Percentiles rank a stretch among this genome's conserved stretches.
phyloP scores from a whole-genome alignment of 768 basidiomycete species.

The Punctularia strigosozonata region DNA sequence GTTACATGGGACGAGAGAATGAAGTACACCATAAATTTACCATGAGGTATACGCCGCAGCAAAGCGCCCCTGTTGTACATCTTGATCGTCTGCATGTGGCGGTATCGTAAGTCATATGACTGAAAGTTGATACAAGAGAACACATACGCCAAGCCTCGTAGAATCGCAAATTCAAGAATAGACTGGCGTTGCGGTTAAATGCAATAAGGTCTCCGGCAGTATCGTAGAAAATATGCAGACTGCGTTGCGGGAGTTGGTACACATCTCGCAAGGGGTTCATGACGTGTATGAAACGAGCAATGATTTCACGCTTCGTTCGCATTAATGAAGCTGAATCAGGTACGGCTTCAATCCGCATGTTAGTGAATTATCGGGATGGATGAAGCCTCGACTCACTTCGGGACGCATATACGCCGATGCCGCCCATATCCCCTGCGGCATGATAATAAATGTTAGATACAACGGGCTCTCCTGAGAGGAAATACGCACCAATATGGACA shows the following conservation, averaged over 20 bases:
- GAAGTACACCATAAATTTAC: conserved; percentile 23
- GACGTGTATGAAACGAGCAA: conserved; percentile 66
- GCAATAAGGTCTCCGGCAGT: conserved; percentile 72
- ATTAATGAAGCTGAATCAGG: conserved; percentile 24
- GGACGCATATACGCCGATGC: conserved; percentile 50
- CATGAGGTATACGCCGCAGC: conserved; percentile 72
- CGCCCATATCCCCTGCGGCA: conserved; percentile 42
- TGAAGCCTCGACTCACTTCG: conserved; percentile 35
- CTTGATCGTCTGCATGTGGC: conserved; percentile 46
- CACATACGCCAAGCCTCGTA: conserved; percentile 82
- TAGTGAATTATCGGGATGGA: background rate
- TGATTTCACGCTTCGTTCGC: conserved; percentile 35
- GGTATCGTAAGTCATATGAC: too few relatives aligned
- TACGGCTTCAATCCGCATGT: background rate
- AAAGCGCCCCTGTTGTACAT: conserved; percentile 41
- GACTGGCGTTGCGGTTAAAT: conserved; percentile 81
- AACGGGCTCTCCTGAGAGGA: background rate
- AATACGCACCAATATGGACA: conserved; percentile 40
- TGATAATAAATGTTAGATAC: conserved; percentile 3
- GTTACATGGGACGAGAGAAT: background rate
- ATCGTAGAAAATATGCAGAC: conserved; percentile 85
- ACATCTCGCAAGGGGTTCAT: conserved; percentile 53
- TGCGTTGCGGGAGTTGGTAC: conserved; percentile 62
- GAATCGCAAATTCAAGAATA: conserved; percentile 83
- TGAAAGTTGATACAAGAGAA: too few relatives aligned